phyloP scores from a whole-genome alignment of 176 grass and related monocot species.

The Avena eriantha region DNA sequence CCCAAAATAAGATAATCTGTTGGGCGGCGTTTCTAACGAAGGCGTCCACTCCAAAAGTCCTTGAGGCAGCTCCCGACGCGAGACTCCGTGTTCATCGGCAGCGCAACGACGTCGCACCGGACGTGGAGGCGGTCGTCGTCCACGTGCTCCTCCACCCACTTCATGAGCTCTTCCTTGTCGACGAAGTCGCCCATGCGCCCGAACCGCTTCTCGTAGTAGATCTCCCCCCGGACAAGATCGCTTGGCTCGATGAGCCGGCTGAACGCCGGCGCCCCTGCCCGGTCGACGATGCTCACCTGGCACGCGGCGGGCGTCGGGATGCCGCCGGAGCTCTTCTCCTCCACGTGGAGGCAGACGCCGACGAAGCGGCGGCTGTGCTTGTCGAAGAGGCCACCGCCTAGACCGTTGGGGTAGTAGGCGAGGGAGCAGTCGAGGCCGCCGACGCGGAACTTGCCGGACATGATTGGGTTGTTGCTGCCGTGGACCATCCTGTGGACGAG shows the following conservation, averaged over 20 bases:
- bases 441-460: background rate
- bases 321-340: background rate
- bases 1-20: too few relatives aligned
- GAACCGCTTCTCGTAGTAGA: background rate
- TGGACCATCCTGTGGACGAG: background rate
- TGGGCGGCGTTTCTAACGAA: background rate
- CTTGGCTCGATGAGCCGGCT: background rate
- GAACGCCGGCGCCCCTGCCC: background rate
- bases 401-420: constrained; percentile 3
- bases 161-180: background rate
- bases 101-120: background rate
- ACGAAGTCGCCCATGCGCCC: background rate
- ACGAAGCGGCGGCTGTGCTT: background rate
- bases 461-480: background rate
- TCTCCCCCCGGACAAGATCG: background rate
- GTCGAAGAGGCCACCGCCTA: background rate
- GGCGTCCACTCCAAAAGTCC: background rate
- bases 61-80: background rate
- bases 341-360: background rate
- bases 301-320: background rate
- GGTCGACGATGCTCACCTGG: constrained; percentile 10
- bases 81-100: background rate
- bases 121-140: constrained; percentile 1
- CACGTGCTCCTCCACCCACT: background rate
- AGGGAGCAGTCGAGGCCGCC: background rate